Conservation (phyloP, 2,329 filamentous ascomycete species). For the Sporothrix humicola region DNA sequence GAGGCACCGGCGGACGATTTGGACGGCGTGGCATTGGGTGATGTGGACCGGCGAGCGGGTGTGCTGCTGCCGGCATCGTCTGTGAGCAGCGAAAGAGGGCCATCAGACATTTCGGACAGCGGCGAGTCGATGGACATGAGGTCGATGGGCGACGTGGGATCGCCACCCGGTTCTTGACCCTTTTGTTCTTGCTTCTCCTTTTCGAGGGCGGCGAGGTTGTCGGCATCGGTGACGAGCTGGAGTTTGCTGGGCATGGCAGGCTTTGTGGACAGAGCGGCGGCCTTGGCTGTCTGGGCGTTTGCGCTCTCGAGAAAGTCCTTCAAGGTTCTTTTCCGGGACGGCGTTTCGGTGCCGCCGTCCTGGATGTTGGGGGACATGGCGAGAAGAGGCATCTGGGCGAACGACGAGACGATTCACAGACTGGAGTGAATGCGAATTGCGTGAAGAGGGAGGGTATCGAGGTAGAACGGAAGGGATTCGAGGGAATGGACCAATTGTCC, state of each 20-base stretch:
- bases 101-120: constrained; percentile 34
- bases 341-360: constrained; percentile 48
- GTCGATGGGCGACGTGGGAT: constrained; percentile 29
- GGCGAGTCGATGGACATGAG: constrained; percentile 29
- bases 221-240: constrained; percentile 33
- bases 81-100: constrained; percentile 47
- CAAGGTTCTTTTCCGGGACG: constrained; percentile 54
- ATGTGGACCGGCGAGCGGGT: constrained; percentile 47
- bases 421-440: background rate
- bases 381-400: constrained; percentile 54
- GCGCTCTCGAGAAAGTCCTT: constrained; percentile 50
- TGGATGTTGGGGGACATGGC: constrained; percentile 56
- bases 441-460: background rate
- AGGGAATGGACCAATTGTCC: constrained; percentile 5
- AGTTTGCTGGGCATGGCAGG: constrained; percentile 36
- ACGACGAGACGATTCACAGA: background rate
- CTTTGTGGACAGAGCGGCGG: background rate
- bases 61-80: constrained; percentile 53
- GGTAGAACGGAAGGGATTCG: background rate
- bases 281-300: constrained; percentile 19
- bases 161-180: constrained; percentile 24
- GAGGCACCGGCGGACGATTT: constrained; percentile 37
- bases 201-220: constrained; percentile 35
- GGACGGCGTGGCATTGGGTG: constrained; percentile 44
- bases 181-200: constrained; percentile 20